phyloP scores from a whole-genome alignment of 2,329 filamentous ascomycete species.

The Cytospora chrysosperma region DNA sequence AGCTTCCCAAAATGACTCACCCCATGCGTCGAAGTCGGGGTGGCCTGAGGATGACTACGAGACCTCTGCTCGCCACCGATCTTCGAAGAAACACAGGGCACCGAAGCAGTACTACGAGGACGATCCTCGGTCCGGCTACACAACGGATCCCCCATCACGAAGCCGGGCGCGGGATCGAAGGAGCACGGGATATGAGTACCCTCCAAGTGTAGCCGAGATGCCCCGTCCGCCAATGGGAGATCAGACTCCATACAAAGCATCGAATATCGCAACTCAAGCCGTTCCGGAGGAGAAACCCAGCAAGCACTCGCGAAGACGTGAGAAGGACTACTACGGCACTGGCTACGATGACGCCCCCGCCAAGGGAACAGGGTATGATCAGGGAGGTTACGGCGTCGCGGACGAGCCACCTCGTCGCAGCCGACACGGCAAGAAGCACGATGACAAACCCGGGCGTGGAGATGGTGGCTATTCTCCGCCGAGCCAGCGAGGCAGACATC shows the following conservation, averaged over 20 bases:
- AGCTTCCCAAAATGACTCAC: background rate
- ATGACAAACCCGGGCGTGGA: conserved; percentile 2
- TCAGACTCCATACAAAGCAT: conserved; percentile 7
- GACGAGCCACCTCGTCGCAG: conserved; percentile 14
- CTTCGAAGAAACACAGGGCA: conserved; percentile 1
- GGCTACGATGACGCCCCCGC: background rate
- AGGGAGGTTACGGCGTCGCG: background rate
- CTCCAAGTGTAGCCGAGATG: background rate
- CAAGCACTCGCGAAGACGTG: conserved; percentile 12
- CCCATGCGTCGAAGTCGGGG: conserved; percentile 10
- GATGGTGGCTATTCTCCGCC: conserved; percentile 6
- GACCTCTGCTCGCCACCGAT: background rate
- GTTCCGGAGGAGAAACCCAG: conserved; percentile 5
- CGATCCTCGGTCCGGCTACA: conserved; percentile 1
- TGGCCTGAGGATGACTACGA: conserved; percentile 13
- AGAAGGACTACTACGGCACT: conserved; percentile 16
- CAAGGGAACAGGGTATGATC: background rate
- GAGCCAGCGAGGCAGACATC: conserved; percentile 5
- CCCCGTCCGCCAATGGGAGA: conserved; percentile 15
- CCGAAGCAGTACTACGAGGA: conserved; percentile 17
- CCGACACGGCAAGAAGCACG: conserved; percentile 3
- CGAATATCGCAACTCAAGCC: background rate
- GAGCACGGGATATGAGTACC: background rate
- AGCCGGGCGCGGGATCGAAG: background rate
- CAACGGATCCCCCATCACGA: conserved; percentile 4